A percentile compares a stretch with the other conserved stretches of the same genome.
Conservation (phyloP, 2,329 filamentous ascomycete genomes). For the Ceratocystiopsis minuta region DNA sequence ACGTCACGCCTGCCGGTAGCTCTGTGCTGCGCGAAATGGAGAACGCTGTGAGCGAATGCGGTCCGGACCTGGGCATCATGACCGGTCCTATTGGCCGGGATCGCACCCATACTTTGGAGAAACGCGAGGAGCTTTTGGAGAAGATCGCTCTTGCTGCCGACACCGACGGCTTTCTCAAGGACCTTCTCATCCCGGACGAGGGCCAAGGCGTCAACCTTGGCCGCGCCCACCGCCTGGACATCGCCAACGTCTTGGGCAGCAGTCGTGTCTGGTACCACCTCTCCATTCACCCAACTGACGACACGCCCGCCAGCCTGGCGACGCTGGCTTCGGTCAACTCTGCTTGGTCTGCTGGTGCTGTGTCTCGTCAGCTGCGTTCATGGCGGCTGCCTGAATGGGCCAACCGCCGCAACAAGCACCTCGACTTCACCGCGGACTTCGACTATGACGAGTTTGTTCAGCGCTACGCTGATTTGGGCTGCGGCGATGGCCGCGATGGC, state of each 20-base stretch:
- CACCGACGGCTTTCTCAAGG: constrained; percentile 63
- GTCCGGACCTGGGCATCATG: constrained; percentile 61
- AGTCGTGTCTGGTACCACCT: constrained; percentile 94
- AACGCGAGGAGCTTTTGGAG: constrained; percentile 66
- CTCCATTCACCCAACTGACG: constrained; percentile 78
- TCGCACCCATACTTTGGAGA: constrained; percentile 62
- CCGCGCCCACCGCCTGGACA: constrained; percentile 59
- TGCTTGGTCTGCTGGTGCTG: constrained; percentile 79
- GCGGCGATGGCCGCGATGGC: constrained; percentile 75
- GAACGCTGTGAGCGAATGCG: constrained; percentile 57
- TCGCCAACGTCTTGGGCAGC: constrained; percentile 55
- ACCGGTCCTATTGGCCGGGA: constrained; percentile 50
- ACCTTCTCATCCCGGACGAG: constrained; percentile 60
- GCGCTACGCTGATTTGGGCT: constrained; percentile 69
- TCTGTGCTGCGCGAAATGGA: constrained; percentile 81
- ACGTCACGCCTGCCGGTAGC: constrained; percentile 53
- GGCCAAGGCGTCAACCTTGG: constrained; percentile 69
- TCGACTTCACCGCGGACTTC: constrained; percentile 95
- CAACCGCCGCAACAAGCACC: constrained; percentile 72
- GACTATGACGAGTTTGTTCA: constrained; percentile 81
- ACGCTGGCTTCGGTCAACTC: constrained; percentile 54
- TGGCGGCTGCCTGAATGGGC: constrained; percentile 96
- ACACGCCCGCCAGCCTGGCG: constrained; percentile 58
- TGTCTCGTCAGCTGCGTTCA: constrained; percentile 79
- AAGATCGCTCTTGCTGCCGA: constrained; percentile 72